Base-by-base conservation (phyloP, 768 basidiomycete genomes). In the Boletus tomentosulus region DNA sequence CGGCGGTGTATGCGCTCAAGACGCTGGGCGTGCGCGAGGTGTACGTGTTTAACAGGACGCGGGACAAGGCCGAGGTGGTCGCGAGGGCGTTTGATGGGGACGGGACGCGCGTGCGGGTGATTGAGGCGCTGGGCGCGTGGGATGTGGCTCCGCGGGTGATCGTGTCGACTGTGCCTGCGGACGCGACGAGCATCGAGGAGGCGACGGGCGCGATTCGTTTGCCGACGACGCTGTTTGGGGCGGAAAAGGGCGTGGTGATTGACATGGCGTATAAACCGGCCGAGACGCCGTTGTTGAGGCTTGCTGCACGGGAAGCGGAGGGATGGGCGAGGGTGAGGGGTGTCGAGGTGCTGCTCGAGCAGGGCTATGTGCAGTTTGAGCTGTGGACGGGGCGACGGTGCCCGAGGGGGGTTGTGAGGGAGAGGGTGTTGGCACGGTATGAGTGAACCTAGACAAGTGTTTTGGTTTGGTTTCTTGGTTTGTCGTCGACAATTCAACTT, bases 181-280 rank as follows among this genome's bases (percentile, higher is more conserved):
- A 76, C 25, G 79, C 71, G 27, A 87, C 80, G 41, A 81, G 81
- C 10, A 62, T 62, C 2, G 52, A 58, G 54, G 63, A 13, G 48
- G 10, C 46, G 43, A 13, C 46, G 9, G 5, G 22, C 19, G 71
- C 74, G 11, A 70, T 91, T 16, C 68, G 74, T 35, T 74, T 95
- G 12, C 78, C 88, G 3, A 52, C 59, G 8, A 71, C 75, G 12
- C 64, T 97, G 22, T 87, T 92, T 59, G 67, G 71, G 0, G 74
- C 74, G 1, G 74, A 77, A n/a, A 87, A 86, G 1, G 84, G 84
- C 3, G 80, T 89, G 3, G 86, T 94, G 11, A 78, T 98, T 11
- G 97, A 99, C 62, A 89, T 97, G 87, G 93, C 95, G 19, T 98
- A 98, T 69, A 86, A 86, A 61, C 97, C 95, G 0, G 81, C 86